Conservation (phyloP, 83 land plant genomes). For the Thuja plicata region DNA sequence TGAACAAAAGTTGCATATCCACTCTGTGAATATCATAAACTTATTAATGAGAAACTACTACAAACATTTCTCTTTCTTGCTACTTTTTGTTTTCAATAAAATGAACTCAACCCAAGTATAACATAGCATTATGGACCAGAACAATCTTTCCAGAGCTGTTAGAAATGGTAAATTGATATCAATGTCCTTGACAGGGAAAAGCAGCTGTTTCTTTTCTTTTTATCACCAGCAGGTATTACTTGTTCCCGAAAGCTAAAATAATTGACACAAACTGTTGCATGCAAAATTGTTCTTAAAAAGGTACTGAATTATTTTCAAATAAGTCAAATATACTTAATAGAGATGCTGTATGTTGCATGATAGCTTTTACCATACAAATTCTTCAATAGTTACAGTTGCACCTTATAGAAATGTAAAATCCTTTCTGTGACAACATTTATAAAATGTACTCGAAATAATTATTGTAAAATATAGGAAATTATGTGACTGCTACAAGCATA, state of each 20-base stretch:
- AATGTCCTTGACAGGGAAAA: neutral
- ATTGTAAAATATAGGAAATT: neutral
- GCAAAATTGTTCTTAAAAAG: neutral
- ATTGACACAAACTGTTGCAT: neutral
- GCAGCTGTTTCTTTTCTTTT: neutral
- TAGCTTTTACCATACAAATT: neutral
- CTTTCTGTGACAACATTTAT: neutral
- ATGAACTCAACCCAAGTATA: neutral
- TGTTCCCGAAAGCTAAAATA: neutral
- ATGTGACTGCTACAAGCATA: neutral
- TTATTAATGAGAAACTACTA: neutral
- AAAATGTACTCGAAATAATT: neutral
- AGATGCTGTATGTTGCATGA: neutral
- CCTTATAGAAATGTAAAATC: neutral
- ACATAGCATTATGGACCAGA: neutral
- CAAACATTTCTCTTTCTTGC: neutral
- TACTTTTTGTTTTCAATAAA: neutral
- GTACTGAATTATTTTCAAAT: neutral
- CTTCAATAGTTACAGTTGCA: neutral
- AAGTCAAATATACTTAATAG: neutral
- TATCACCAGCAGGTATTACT: neutral
- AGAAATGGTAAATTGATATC: neutral
- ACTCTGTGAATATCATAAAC: neutral
- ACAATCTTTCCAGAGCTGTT: neutral
- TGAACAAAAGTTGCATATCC: neutral